phyloP scores from a whole-genome alignment of 1,284 basidiomycete species.

The Schizophyllum amplum region DNA sequence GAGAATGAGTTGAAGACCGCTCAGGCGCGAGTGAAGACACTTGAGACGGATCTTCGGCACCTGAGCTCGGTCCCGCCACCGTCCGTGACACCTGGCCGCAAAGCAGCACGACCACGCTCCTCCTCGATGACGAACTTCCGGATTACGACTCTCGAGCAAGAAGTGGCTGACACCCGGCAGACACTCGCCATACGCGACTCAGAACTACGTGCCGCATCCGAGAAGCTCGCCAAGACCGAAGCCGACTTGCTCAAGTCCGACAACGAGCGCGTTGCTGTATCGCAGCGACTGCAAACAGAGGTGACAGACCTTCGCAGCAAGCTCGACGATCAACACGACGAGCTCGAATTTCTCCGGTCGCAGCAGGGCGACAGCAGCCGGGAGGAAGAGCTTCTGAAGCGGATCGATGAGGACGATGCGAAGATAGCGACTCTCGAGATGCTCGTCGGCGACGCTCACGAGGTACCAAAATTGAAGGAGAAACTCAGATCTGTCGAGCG shows the following conservation, averaged over 20 bases:
- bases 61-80: constrained; percentile 22
- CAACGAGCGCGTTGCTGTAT: constrained; percentile 52
- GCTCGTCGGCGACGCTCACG: constrained; percentile 29
- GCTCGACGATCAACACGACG: constrained; percentile 50
- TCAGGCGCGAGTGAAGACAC: constrained; percentile 45
- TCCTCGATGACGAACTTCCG: constrained; percentile 43
- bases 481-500: constrained; percentile 31
- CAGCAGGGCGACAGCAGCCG: constrained; percentile 28
- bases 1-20: constrained; percentile 47
- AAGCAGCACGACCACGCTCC: constrained; percentile 24
- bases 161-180: constrained; percentile 38
- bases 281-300: constrained; percentile 34
- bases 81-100: constrained; percentile 25
- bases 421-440: constrained; percentile 47
- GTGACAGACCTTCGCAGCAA: constrained; percentile 33
- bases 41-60: constrained; percentile 38
- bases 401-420: constrained; percentile 60
- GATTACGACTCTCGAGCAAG: constrained; percentile 43
- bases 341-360: constrained; percentile 37
- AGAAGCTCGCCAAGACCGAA: constrained; percentile 42
- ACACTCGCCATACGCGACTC: constrained; percentile 34
- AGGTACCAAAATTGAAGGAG: constrained; percentile 28
- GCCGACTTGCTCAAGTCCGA: constrained; percentile 40
- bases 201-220: constrained; percentile 31
- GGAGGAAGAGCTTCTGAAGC: constrained; percentile 47